Conservation (phyloP, 208 protist species). For the Leishmania aethiopica region DNA sequence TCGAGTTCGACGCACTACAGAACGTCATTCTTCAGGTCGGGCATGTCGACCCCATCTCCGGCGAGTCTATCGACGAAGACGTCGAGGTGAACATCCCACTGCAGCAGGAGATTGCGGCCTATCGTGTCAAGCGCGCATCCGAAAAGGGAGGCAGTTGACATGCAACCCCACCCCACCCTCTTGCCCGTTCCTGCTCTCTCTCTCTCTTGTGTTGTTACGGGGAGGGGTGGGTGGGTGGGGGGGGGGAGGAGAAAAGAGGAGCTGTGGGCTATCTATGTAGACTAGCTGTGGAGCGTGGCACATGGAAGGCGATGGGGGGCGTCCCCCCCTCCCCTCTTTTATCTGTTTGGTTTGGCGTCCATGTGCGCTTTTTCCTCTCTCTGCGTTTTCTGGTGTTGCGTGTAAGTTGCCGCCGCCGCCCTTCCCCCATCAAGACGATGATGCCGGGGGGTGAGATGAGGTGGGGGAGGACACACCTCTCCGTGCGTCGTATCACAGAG, state of each 20-base stretch:
- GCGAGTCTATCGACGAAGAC: constrained; percentile 66
- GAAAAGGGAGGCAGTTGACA: constrained; percentile 11
- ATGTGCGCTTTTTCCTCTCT: background rate
- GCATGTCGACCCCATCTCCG: constrained; percentile 83
- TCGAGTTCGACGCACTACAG: constrained; percentile 81
- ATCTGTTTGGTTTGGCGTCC: background rate
- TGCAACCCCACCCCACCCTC: background rate
- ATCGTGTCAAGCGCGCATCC: constrained; percentile 64
- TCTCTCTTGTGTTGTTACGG: background rate
- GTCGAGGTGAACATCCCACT: constrained; percentile 69
- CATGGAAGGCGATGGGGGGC: background rate
- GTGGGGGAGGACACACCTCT: no score
- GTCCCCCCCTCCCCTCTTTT: background rate
- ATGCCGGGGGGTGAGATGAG: no score
- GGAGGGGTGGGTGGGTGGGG: no score
- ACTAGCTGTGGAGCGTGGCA: background rate
- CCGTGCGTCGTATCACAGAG: no score
- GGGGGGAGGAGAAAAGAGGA: background rate
- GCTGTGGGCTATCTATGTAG: background rate
- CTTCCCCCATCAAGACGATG: background rate
- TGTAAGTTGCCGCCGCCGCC: background rate
- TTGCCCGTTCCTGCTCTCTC: background rate
- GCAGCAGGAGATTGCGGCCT: constrained; percentile 87
- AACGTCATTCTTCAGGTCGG: constrained; percentile 80
- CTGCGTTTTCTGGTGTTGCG: background rate